phyloP scores from a whole-genome alignment of 2,329 filamentous ascomycete genomes.

The Diaporthe batatas region DNA sequence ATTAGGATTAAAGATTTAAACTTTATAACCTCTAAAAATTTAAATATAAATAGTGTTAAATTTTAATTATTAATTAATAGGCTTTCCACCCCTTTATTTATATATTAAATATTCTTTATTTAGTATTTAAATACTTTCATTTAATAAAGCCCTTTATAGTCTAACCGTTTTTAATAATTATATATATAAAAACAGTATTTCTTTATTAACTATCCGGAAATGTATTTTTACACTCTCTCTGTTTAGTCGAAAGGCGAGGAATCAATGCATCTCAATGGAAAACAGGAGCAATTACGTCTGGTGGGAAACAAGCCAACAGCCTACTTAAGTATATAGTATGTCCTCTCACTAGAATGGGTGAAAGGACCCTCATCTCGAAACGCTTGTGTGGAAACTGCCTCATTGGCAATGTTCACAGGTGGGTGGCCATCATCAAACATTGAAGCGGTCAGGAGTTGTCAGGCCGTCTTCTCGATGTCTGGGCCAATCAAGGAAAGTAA shows the following conservation, averaged over 20 bases:
- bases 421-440: neutral
- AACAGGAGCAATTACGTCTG: neutral
- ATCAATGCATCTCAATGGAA: neutral
- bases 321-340: neutral
- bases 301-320: neutral
- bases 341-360: neutral
- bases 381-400: constrained; percentile 29
- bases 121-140: too few species aligned
- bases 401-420: neutral
- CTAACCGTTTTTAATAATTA: too few species aligned
- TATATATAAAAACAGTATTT: too few species aligned
- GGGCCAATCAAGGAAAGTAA: constrained; percentile 20
- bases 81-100: too few species aligned
- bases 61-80: too few species aligned
- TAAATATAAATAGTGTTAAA: too few species aligned
- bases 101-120: too few species aligned
- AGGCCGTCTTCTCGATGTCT: neutral
- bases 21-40: too few species aligned
- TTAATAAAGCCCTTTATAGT: too few species aligned
- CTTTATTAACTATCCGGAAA: too few species aligned
- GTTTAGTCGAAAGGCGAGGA: neutral
- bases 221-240: too few species aligned
- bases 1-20: too few species aligned
- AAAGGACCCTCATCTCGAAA: neutral
- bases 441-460: constrained; percentile 15